Conservation (phyloP, 2,329 filamentous ascomycete species). For the Xenoacremonium recifei region DNA sequence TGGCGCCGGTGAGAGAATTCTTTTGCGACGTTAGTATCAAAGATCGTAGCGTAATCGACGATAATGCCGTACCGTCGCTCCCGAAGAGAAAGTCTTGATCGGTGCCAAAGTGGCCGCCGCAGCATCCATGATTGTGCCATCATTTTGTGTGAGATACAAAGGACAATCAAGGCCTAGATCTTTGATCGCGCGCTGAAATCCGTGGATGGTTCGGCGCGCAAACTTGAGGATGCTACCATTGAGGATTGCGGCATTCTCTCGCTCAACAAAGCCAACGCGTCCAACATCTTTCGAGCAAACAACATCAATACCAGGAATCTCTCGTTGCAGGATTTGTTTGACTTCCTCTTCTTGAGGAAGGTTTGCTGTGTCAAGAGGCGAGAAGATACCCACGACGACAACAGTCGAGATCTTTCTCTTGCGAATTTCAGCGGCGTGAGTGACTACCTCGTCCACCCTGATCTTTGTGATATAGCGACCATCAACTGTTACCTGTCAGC, state of each 20-base stretch:
- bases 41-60: too few species aligned
- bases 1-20: background rate
- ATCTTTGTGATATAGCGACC: background rate
- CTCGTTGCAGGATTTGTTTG: background rate
- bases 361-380: background rate
- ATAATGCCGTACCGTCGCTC: slow-evolving; percentile 64
- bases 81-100: slow-evolving; percentile 59
- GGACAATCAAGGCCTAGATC: slow-evolving; percentile 48
- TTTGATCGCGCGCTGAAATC: slow-evolving; percentile 50
- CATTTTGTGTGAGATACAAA: slow-evolving; percentile 60
- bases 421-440: background rate
- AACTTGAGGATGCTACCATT: slow-evolving; percentile 59
- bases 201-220: slow-evolving; percentile 52
- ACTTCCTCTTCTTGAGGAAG: background rate
- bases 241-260: slow-evolving; percentile 62
- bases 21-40: too few species aligned
- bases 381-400: background rate
- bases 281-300: background rate
- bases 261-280: slow-evolving; percentile 44
- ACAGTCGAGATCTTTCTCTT: background rate
- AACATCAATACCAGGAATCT: background rate
- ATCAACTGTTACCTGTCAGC: background rate
- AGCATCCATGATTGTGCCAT: slow-evolving; percentile 56
- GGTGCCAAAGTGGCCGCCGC: slow-evolving; percentile 51
- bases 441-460: background rate